Conservation (phyloP, 305 asterid genomes). For the Coffea humblotiana region DNA sequence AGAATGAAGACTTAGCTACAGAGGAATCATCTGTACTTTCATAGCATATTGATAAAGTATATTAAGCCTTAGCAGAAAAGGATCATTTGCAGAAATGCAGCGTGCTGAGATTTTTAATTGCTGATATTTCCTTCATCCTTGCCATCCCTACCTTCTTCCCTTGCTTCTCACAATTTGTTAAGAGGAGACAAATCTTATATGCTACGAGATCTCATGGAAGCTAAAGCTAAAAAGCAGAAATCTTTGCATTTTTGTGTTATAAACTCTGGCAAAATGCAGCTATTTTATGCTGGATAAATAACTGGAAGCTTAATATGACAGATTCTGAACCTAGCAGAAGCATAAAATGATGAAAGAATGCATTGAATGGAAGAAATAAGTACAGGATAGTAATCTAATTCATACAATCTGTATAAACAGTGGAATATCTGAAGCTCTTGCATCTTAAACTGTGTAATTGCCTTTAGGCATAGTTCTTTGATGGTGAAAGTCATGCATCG, state of each 20-base stretch:
- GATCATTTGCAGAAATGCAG: not conserved
- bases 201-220: not conserved
- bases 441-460: not conserved
- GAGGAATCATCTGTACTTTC: not conserved
- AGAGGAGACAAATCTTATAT: not conserved
- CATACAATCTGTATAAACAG: no score
- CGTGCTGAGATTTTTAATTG: not conserved
- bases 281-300: not conserved
- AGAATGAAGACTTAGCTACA: not conserved
- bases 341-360: not conserved
- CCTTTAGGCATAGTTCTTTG: not conserved
- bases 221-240: not conserved
- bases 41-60: not conserved
- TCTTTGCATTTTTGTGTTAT: not conserved
- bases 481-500: not conserved
- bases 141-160: not conserved
- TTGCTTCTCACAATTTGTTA: not conserved
- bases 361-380: not conserved
- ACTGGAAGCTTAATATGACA: not conserved
- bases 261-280: not conserved
- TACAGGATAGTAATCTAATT: not conserved
- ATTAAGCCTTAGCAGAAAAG: not conserved
- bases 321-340: not conserved
- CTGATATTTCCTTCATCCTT: not conserved
- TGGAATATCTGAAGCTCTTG: not conserved